These are phyloP conservation scores for Amanita exitialis DNA, from an alignment of 768 basidiomycete species.

Conservation along the genomic window DNA sequence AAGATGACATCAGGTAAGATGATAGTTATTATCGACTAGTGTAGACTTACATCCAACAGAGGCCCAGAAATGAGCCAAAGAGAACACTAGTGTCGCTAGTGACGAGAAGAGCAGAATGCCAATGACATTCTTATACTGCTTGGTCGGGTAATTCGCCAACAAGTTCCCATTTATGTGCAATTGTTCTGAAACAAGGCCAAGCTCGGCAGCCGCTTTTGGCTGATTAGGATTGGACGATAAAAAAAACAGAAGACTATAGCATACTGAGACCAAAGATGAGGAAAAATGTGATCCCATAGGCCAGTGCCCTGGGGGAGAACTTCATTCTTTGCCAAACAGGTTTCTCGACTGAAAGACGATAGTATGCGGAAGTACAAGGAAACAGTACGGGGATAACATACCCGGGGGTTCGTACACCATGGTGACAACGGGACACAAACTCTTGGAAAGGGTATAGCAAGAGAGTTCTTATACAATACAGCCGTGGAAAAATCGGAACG, in stretches of 20 bases:
- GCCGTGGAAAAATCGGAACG: neutral
- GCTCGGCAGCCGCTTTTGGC: slow-evolving; percentile 15
- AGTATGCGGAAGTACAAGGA: neutral
- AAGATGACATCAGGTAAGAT: neutral
- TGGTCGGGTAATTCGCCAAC: slow-evolving; percentile 17
- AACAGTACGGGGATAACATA: neutral
- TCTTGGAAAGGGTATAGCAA: neutral
- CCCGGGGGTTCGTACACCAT: slow-evolving; percentile 1
- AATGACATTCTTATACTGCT: slow-evolving; percentile 19
- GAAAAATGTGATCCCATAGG: slow-evolving; percentile 15
- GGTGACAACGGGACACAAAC: neutral
- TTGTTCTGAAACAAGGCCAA: slow-evolving; percentile 21
- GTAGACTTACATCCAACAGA: slow-evolving; percentile 16
- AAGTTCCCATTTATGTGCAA: slow-evolving; percentile 20
- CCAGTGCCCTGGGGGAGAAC: neutral
- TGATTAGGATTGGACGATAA: neutral
- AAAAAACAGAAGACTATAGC: slow-evolving; percentile 6
- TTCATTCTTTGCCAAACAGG: neutral
- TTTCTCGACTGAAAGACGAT: neutral
- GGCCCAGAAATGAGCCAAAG: slow-evolving; percentile 16
- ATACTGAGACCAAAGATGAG: slow-evolving; percentile 18
- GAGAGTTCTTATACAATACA: neutral
- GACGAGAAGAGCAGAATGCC: slow-evolving; percentile 19
- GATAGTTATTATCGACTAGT: neutral
- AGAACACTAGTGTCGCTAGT: slow-evolving; percentile 16